Evolutionary conservation across 2,329 filamentous ascomycete species (phyloP).

Genomic region (Cryphonectria parasitica): DNA sequence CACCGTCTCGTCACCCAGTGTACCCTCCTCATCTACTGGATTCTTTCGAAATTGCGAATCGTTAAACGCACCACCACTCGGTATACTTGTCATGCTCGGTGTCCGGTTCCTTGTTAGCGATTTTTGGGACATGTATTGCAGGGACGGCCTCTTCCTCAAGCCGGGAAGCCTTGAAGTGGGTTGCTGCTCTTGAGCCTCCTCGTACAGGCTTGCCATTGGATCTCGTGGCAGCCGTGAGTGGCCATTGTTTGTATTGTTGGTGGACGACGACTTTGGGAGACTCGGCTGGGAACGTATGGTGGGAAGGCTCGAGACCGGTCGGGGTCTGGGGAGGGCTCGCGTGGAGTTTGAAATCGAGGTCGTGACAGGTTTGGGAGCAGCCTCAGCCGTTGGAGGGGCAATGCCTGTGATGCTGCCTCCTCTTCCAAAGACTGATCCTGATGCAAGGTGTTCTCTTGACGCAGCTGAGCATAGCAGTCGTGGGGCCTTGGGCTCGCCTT

Average conservation of each 20-base stretch:
- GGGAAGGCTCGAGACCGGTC: conserved; percentile 26
- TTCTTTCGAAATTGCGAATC: conserved; percentile 20
- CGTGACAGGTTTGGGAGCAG: neutral
- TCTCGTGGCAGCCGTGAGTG: conserved; percentile 22
- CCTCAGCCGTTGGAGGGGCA: conserved; percentile 10
- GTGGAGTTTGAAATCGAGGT: neutral
- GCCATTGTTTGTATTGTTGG: neutral
- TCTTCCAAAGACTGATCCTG: conserved; percentile 9
- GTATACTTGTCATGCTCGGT: conserved; percentile 21
- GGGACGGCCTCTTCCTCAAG: conserved; percentile 21
- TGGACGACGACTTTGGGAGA: neutral
- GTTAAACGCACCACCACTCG: conserved; percentile 12
- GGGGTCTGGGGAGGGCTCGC: conserved; percentile 17
- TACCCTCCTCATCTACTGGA: conserved; percentile 21
- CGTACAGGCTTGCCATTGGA: conserved; percentile 24
- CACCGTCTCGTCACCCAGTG: conserved; percentile 2
- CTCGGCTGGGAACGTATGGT: conserved; percentile 18
- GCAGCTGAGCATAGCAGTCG: conserved; percentile 26
- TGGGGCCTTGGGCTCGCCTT: conserved; percentile 10
- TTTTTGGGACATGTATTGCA: conserved; percentile 17
- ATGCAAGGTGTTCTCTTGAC: conserved; percentile 22
- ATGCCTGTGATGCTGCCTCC: conserved; percentile 17
- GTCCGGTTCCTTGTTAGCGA: conserved; percentile 18
- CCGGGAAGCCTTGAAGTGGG: conserved; percentile 18
- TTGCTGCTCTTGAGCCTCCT: conserved; percentile 12